These are phyloP conservation scores for Stentor coeruleus DNA, from an alignment of 73 alveolate species.

Conservation along the genomic window DNA sequence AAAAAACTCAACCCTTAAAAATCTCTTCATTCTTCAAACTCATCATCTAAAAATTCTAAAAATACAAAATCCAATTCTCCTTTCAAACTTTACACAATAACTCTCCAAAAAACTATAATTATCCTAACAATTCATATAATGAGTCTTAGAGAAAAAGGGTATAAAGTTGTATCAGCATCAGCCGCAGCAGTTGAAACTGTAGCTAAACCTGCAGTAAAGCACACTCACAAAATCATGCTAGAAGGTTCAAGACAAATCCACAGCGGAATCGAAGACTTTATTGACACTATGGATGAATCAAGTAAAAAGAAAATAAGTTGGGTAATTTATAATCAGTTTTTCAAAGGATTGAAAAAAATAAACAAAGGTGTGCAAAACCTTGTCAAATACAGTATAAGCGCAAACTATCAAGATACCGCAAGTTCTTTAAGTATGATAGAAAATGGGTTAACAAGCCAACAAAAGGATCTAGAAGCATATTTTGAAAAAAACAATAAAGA, in stretches of 20 bases:
- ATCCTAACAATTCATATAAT: no score
- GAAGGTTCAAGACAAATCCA: conserved; percentile 1
- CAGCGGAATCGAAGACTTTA: background rate
- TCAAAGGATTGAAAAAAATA: conserved; percentile 15
- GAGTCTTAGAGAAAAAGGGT: background rate
- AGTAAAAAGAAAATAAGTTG: background rate
- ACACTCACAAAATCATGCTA: background rate
- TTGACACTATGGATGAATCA: background rate
- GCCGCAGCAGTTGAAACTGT: conserved; percentile 27
- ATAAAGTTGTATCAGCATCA: conserved; percentile 12
- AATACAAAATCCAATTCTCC: no score
- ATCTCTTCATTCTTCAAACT: no score
- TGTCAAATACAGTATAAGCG: background rate
- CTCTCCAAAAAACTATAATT: no score
- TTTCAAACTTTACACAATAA: no score
- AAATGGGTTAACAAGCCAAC: conserved; percentile 10
- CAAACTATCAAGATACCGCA: conserved; percentile 3
- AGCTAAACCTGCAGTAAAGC: background rate
- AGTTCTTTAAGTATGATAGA: background rate
- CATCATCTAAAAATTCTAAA: no score
- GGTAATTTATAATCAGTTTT: no score
- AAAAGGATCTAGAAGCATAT: background rate
- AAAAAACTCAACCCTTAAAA: no score
- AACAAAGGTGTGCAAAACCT: conserved; percentile 10
- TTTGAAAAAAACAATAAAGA: background rate